A percentile compares a stretch with the other conserved stretches of the same genome.
Evolutionary conservation across 1,284 basidiomycete species (phyloP).

Genomic region (Fomitopsis betulina): DNA sequence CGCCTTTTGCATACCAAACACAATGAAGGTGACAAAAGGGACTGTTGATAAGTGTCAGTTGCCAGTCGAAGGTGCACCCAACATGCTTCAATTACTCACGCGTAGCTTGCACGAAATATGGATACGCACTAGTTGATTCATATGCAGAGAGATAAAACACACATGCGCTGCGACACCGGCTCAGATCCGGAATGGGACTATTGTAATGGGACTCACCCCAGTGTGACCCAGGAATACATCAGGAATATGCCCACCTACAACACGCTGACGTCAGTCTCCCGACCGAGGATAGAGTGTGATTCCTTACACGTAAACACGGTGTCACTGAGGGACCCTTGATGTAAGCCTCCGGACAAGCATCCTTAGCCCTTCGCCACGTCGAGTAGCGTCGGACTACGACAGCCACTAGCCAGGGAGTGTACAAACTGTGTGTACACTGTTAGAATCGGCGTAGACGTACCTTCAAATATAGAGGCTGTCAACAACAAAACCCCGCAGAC

Average conservation of each 20-base stretch:
- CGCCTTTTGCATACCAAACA: constrained; percentile 47
- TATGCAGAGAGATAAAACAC: constrained; percentile 33
- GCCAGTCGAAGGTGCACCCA: background rate
- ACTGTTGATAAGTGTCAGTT: constrained; percentile 24
- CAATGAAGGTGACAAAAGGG: constrained; percentile 38
- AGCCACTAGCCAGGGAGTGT: constrained; percentile 20
- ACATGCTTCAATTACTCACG: constrained; percentile 29
- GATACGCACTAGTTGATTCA: constrained; percentile 27
- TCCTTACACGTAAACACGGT: constrained; percentile 27
- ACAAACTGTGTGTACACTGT: no score
- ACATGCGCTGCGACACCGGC: constrained; percentile 28
- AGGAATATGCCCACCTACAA: constrained; percentile 31
- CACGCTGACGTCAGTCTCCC: background rate
- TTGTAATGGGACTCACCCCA: constrained; percentile 9
- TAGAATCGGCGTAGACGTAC: constrained; percentile 21
- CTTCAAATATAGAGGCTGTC: constrained; percentile 40
- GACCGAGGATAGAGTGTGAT: no score
- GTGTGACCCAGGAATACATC: constrained; percentile 12
- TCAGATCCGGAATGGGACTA: background rate
- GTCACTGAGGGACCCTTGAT: constrained; percentile 26
- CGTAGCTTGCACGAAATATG: constrained; percentile 48
- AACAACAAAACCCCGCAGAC: constrained; percentile 39
- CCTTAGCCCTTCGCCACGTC: constrained; percentile 26
- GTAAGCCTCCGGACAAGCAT: constrained; percentile 38
- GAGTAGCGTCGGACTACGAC: constrained; percentile 32